Percentiles rank a stretch among this genome's conserved stretches.
These are phyloP conservation scores for Cadophora sp. DNA, from an alignment of 2,329 filamentous ascomycete species.

Conservation along the genomic window DNA sequence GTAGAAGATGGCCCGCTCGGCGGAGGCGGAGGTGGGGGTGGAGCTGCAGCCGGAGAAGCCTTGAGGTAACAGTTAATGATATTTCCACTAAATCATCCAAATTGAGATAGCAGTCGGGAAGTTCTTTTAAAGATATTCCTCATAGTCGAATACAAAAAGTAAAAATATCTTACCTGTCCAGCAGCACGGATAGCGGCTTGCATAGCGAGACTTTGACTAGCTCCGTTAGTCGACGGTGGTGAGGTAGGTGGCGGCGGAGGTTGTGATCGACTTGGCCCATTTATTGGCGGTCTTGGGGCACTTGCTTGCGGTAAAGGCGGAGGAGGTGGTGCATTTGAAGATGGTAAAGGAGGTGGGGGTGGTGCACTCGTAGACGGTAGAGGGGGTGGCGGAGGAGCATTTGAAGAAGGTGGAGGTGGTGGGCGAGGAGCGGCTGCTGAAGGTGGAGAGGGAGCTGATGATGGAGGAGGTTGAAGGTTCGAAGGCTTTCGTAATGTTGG, in stretches of 20 bases:
- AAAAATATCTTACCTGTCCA: conserved; percentile 30
- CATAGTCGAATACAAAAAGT: background rate
- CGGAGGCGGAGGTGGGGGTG: conserved; percentile 50
- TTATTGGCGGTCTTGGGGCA: conserved; percentile 42
- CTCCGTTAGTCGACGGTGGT: conserved; percentile 44
- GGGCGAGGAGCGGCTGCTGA: conserved; percentile 45
- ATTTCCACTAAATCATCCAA: background rate
- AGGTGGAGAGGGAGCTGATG: conserved; percentile 46
- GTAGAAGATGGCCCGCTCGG: conserved; percentile 46
- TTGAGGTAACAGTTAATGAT: conserved; percentile 36
- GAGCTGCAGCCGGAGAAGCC: conserved; percentile 49
- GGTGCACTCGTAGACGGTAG: conserved; percentile 43
- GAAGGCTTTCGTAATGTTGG: conserved; percentile 66
- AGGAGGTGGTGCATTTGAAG: conserved; percentile 42
- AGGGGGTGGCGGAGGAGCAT: conserved; percentile 45
- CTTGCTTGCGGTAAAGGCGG: conserved; percentile 39
- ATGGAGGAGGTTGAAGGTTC: conserved; percentile 48
- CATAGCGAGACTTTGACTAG: conserved; percentile 50
- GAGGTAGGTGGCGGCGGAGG: conserved; percentile 46
- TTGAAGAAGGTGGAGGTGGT: conserved; percentile 46
- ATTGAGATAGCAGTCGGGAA: background rate
- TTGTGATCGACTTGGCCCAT: conserved; percentile 27
- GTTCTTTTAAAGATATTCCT: background rate
- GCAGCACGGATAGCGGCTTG: conserved; percentile 55
- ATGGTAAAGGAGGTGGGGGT: conserved; percentile 42